Evolutionary conservation across 352 stramenopile genomes (phyloP).

Genomic region (Phytophthora hibernalis): DNA sequence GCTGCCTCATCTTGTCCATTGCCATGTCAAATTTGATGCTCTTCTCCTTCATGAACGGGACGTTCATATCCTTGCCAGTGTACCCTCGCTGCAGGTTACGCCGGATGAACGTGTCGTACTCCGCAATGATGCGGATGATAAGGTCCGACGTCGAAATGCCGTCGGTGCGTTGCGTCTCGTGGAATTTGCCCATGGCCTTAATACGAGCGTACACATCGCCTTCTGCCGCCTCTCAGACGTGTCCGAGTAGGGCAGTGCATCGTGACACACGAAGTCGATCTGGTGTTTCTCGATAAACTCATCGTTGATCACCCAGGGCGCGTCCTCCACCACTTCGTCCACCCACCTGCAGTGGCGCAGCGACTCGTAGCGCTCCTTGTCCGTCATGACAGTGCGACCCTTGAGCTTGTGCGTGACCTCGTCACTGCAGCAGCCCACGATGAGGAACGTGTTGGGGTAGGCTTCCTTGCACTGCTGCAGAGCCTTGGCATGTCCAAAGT

Average conservation of each 20-base stretch:
- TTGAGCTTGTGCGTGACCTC: slow-evolving; percentile 90
- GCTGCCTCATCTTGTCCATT: slow-evolving; percentile 61
- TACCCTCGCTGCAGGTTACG: slow-evolving; percentile 90
- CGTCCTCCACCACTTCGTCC: slow-evolving; percentile 87
- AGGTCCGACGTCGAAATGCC: slow-evolving; percentile 91
- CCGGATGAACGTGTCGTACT: slow-evolving; percentile 94
- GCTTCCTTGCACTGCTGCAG: slow-evolving; percentile 89
- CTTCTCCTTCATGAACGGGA: slow-evolving; percentile 86
- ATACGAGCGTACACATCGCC: slow-evolving; percentile 89
- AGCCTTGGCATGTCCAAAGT: slow-evolving; percentile 88
- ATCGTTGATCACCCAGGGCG: slow-evolving; percentile 87
- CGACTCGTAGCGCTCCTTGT: slow-evolving; percentile 87
- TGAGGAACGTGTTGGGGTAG: slow-evolving; percentile 85
- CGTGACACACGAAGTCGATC: slow-evolving; percentile 92
- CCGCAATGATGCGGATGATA: slow-evolving; percentile 90
- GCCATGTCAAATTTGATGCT: slow-evolving; percentile 85
- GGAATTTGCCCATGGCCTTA: slow-evolving; percentile 88
- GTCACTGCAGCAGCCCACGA: slow-evolving; percentile 89
- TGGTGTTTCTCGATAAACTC: slow-evolving; percentile 86
- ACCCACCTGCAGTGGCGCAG: slow-evolving; percentile 90
- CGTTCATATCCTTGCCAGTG: slow-evolving; percentile 93
- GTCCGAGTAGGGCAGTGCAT: slow-evolving; percentile 87
- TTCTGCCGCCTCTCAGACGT: slow-evolving; percentile 68
- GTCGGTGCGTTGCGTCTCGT: slow-evolving; percentile 86
- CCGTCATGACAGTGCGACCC: slow-evolving; percentile 88